Conservation (phyloP, 495 filamentous ascomycete genomes). For the Podospora pseudocomata region DNA sequence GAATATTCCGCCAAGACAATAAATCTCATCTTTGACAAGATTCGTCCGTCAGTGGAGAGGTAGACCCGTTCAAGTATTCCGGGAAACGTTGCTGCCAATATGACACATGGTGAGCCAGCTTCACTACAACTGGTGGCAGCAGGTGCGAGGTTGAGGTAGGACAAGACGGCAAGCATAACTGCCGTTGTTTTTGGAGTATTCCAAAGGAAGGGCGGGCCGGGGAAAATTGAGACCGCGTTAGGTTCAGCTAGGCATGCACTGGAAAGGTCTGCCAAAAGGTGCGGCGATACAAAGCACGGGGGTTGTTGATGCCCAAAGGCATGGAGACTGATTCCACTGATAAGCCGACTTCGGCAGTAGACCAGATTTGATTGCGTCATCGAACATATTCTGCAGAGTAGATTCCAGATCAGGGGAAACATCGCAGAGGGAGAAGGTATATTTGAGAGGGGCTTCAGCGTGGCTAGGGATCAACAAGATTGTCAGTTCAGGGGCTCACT, state of each 20-base stretch:
- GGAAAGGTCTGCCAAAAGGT: neutral
- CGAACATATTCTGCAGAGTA: neutral
- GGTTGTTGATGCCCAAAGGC: constrained; percentile 2
- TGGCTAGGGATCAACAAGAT: neutral
- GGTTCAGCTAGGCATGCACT: neutral
- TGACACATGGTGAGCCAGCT: neutral
- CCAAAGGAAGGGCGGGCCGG: neutral
- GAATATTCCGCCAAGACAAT: neutral
- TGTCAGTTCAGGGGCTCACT: neutral
- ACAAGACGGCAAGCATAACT: neutral
- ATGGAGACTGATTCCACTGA: neutral
- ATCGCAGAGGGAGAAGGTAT: neutral
- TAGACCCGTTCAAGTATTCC: neutral
- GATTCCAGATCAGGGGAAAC: neutral
- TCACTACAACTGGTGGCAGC: neutral
- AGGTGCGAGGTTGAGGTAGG: neutral
- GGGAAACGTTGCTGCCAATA: neutral
- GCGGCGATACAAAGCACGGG: neutral
- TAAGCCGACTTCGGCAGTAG: neutral
- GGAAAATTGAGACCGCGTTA: neutral
- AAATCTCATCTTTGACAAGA: neutral
- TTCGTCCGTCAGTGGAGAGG: neutral
- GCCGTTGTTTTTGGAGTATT: neutral
- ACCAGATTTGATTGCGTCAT: constrained; percentile 5
- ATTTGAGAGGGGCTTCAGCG: neutral